Percentiles rank a stretch among this genome's conserved stretches.
These are phyloP conservation scores for Pyricularia grisea DNA, from an alignment of 2,329 filamentous ascomycete species.

Conservation along the genomic window DNA sequence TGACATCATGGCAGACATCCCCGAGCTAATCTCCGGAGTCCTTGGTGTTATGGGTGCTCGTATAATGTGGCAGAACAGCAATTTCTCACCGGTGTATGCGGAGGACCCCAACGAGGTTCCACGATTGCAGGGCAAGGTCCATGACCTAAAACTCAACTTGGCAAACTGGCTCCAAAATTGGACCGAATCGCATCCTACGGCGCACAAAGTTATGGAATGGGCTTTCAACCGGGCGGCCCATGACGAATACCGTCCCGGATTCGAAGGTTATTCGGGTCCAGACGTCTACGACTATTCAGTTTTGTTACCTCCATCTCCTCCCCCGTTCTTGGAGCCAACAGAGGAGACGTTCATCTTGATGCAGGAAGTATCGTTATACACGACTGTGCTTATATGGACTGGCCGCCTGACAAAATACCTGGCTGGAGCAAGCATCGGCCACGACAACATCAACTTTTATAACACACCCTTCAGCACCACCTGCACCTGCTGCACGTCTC, in stretches of 20 bases:
- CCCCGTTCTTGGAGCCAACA: background rate
- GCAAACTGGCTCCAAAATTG: conserved; percentile 10
- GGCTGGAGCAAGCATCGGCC: conserved; percentile 7
- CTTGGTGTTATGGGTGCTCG: conserved; percentile 9
- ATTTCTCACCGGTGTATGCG: conserved; percentile 2
- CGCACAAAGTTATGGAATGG: conserved; percentile 9
- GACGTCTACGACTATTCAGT: conserved; percentile 9
- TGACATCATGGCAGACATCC: conserved; percentile 14
- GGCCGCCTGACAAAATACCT: conserved; percentile 12
- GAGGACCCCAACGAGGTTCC: conserved; percentile 8
- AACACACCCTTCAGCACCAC: conserved; percentile 9
- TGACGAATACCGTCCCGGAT: conserved; percentile 11
- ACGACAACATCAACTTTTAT: conserved; percentile 11
- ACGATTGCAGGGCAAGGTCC: conserved; percentile 7
- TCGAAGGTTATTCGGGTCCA: conserved; percentile 9
- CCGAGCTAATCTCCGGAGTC: conserved; percentile 11
- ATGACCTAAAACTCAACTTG: background rate
- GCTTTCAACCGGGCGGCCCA: conserved; percentile 8
- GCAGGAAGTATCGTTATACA: conserved; percentile 12
- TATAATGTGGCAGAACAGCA: conserved; percentile 8
- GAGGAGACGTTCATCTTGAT: conserved; percentile 6
- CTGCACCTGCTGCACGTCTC: conserved; percentile 8
- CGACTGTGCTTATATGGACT: conserved; percentile 12
- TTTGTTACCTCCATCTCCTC: background rate
- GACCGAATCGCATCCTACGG: conserved; percentile 5